phyloP scores from a whole-genome alignment of 257 asterid species.

The Fraxinus anomala region DNA sequence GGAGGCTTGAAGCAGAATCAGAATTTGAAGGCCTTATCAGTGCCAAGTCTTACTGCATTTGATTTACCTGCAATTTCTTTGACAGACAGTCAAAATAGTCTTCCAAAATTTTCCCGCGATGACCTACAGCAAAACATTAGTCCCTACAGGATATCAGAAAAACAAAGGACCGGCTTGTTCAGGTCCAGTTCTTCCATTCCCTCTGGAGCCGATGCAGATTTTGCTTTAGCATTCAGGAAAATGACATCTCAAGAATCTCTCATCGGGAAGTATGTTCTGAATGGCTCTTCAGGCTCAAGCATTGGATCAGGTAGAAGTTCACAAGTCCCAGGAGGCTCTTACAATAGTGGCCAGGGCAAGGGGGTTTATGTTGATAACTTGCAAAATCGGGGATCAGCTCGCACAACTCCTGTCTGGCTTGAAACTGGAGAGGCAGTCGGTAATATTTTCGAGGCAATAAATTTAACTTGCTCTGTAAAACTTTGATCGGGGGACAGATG shows the following conservation, averaged over 20 bases:
- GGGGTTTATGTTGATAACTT: conserved; percentile 52
- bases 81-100: not conserved
- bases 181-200: conserved; percentile 62
- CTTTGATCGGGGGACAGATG: conserved; percentile 22
- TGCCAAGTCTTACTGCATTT: conserved; percentile 68
- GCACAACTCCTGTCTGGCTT: conserved; percentile 67
- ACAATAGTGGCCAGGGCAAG: conserved; percentile 55
- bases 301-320: conserved; percentile 85
- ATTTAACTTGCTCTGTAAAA: conserved; percentile 29
- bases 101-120: not conserved
- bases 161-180: conserved; percentile 41
- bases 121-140: not conserved
- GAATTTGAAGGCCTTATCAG: conserved; percentile 57
- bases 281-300: conserved; percentile 52
- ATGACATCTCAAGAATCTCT: conserved; percentile 71
- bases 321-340: conserved; percentile 53
- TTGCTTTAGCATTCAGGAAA: conserved; percentile 73
- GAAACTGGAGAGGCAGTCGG: conserved; percentile 81
- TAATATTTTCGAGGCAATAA: conserved; percentile 47
- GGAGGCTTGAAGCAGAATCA: conserved; percentile 59
- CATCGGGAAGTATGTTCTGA: conserved; percentile 62
- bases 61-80: conserved; percentile 84
- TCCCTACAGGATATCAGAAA: conserved; percentile 25
- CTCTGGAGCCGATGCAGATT: conserved; percentile 64
- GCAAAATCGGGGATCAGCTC: conserved; percentile 61